Evolutionary conservation across 768 basidiomycete species (phyloP).

Genomic region (Coprinellus aureogranulatus): DNA sequence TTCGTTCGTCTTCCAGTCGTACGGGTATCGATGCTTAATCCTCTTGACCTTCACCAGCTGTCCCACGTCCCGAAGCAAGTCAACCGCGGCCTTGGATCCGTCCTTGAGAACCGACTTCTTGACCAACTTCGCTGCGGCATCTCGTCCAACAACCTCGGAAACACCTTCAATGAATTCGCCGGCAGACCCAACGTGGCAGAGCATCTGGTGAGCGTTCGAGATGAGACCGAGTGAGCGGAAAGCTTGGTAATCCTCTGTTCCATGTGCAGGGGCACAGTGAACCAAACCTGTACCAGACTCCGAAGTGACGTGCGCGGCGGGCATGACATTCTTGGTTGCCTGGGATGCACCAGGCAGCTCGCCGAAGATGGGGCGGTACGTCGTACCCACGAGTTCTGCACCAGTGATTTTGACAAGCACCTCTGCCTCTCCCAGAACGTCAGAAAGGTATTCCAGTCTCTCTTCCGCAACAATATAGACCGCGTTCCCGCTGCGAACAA

Average conservation of each 20-base stretch:
- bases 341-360: conserved; percentile 24
- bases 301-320: conserved; percentile 75
- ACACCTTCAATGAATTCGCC: conserved; percentile 70
- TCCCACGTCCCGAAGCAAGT: conserved; percentile 54
- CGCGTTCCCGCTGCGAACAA: conserved; percentile 33
- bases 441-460: conserved; percentile 39
- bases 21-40: conserved; percentile 87
- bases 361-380: conserved; percentile 64
- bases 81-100: conserved; percentile 67
- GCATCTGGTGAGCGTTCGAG: conserved; percentile 41
- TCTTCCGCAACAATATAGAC: conserved; percentile 52
- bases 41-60: conserved; percentile 67
- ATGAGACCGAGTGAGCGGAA: conserved; percentile 61
- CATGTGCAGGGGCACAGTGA: conserved; percentile 94
- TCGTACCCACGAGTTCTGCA: conserved; percentile 54
- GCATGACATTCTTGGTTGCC: conserved; percentile 50
- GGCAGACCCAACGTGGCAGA: conserved; percentile 80
- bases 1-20: conserved; percentile 94
- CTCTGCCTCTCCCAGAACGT: conserved; percentile 36
- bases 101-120: conserved; percentile 71
- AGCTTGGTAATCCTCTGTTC: conserved; percentile 86
- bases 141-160: conserved; percentile 53
- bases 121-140: conserved; percentile 43
- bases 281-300: conserved; percentile 94
- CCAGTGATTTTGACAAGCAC: conserved; percentile 38